These are phyloP conservation scores for Globisporangium irregulare DNA, from an alignment of 352 stramenopile species.

Conservation along the genomic window DNA sequence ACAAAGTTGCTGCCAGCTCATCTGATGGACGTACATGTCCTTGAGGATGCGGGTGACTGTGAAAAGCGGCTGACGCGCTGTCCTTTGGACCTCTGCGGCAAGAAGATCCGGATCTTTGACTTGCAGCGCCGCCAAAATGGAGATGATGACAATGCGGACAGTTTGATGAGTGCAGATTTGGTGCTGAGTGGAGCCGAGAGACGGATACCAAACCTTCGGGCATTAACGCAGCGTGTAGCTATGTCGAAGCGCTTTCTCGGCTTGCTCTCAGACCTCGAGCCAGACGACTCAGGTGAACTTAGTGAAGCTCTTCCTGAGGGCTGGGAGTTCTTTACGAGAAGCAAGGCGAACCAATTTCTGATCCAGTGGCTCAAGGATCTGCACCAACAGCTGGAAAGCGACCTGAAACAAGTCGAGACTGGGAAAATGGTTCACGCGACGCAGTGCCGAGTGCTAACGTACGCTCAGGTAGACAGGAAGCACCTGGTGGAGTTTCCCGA, in stretches of 20 bases:
- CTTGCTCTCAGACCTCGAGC: background rate
- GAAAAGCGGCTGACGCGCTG: conserved; percentile 33
- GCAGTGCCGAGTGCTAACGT: conserved; percentile 46
- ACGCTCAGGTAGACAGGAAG: conserved; percentile 20
- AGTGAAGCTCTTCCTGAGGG: background rate
- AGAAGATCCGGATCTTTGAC: conserved; percentile 52
- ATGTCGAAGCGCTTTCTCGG: conserved; percentile 7
- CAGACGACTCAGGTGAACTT: background rate
- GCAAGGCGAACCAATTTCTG: conserved; percentile 3
- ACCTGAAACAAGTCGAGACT: background rate
- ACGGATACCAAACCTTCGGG: conserved; percentile 4
- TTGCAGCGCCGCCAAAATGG: background rate
- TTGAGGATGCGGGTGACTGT: conserved; percentile 50
- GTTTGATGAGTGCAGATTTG: conserved; percentile 25
- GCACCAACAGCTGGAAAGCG: conserved; percentile 3
- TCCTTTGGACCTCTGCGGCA: conserved; percentile 63
- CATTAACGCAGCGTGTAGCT: conserved; percentile 5
- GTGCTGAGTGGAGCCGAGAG: background rate
- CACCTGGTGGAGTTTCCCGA: conserved; percentile 61
- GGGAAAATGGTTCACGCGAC: conserved; percentile 17
- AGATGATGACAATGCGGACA: background rate
- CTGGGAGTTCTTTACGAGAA: conserved; percentile 4
- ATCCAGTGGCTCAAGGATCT: conserved; percentile 6
- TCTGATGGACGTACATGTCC: conserved; percentile 39
- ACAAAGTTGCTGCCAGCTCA: conserved; percentile 20